A percentile compares a stretch with the other conserved stretches of the same genome.
phyloP scores from a whole-genome alignment of 2,329 filamentous ascomycete species.

The Exophiala spinifera region DNA sequence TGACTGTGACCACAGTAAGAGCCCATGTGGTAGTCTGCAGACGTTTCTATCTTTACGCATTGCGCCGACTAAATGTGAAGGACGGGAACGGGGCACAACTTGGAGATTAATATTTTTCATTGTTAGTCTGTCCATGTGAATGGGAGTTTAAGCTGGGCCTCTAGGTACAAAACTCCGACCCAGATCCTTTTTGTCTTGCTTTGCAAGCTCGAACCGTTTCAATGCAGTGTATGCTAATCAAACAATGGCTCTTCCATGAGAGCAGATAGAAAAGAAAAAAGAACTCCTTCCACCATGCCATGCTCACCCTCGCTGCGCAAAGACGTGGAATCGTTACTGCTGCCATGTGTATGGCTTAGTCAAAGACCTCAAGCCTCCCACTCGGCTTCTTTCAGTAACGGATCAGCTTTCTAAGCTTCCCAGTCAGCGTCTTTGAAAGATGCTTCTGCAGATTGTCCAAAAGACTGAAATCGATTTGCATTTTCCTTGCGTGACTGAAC shows the following conservation, averaged over 20 bases:
- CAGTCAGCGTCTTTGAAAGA: slow-evolving; percentile 26
- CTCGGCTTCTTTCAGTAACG: background rate
- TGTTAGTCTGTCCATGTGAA: too few species aligned
- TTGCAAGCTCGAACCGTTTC: background rate
- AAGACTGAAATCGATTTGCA: slow-evolving; percentile 25
- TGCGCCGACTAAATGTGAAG: too few species aligned
- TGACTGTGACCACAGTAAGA: too few species aligned
- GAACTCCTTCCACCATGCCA: background rate
- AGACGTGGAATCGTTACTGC: background rate
- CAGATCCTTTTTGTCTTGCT: background rate
- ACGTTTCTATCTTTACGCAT: too few species aligned
- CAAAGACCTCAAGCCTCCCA: background rate
- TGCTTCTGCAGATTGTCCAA: slow-evolving; percentile 12
- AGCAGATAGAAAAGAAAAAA: background rate
- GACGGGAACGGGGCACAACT: too few species aligned
- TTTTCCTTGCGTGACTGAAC: slow-evolving; percentile 11
- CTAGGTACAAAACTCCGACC: background rate
- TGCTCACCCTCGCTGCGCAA: background rate
- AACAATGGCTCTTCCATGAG: background rate
- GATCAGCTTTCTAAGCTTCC: slow-evolving; percentile 17
- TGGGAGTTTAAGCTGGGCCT: too few species aligned
- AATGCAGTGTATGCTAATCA: background rate
- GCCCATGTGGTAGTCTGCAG: too few species aligned
- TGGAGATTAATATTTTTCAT: too few species aligned
- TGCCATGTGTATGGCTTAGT: background rate